Evolutionary conservation across 768 basidiomycete species (phyloP), one percentile per base, ranked within the genome.

Genomic region (Pleurotus platypus): DNA sequence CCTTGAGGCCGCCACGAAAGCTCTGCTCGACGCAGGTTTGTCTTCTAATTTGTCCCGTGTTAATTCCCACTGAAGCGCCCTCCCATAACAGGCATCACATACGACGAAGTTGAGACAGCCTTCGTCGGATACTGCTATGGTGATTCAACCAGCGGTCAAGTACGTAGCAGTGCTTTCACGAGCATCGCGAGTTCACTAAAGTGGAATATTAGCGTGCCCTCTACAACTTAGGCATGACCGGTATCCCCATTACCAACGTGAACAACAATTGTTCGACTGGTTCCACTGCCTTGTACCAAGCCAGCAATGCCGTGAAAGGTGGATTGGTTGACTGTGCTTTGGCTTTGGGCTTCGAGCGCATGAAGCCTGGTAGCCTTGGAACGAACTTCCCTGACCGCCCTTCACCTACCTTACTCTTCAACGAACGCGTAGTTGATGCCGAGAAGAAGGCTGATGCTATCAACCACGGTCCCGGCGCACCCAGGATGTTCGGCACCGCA

Each of bases 231-330:
- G 92, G 92, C 16, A 78, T 93, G 68, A 93, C 91, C 0, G 78
- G 84, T 35, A 92, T 94, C 57, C 91, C 92, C 0, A 86, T 94
- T 64, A 79, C 87, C 49, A 94, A 93, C 63, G 89, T 93, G 43
- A 92, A 91, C 75, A 93, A 93, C 71, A 90, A 90, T 69, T 92
- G 91, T 64, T 86, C 90, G 3, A 91, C 91, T 0, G 91, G 90
- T 3, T 87, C 86, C 49, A 79, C 88, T 0, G 90, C 92, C 4
- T 76, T 94, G 18, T 90, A 81, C 68, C 81, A 88, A 46, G 89
- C 87, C 5, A 87, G 87, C 61, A 84, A 79, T 20, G 77, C 81
- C 7, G 83, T 94, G 46, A 89, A 86, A 67, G 80, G 79, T 40
- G 87, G 87, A 12, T 77, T 85, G 56, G 82, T 75, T 2, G 86